These are phyloP conservation scores for Parastagonospora avenae DNA, from an alignment of 2,329 filamentous ascomycete genomes.

Conservation along the genomic window DNA sequence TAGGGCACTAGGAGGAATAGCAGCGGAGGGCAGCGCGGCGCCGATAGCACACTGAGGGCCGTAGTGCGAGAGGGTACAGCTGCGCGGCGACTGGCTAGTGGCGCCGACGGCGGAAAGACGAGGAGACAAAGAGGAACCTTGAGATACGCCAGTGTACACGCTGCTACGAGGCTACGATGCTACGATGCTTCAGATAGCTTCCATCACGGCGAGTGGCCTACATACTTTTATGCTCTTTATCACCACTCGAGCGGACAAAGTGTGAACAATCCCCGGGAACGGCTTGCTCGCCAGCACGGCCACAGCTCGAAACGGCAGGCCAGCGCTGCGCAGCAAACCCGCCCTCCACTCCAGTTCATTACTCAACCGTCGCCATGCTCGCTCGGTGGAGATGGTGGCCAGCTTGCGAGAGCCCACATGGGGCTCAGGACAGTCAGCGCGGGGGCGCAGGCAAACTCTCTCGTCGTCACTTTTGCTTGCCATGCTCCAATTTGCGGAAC, in stretches of 20 bases:
- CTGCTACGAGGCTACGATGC: too few species aligned
- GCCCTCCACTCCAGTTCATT: slow-evolving; percentile 9
- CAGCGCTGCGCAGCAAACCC: slow-evolving; percentile 13
- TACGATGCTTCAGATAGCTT: slow-evolving; percentile 3
- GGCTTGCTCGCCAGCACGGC: slow-evolving; percentile 25
- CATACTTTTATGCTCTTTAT: slow-evolving; percentile 23
- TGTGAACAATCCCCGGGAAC: slow-evolving; percentile 23
- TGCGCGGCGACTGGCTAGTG: neutral
- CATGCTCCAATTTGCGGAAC: neutral
- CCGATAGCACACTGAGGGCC: neutral
- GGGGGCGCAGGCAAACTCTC: too few species aligned
- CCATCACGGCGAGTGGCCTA: slow-evolving; percentile 6
- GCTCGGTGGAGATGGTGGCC: too few species aligned
- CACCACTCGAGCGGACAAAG: slow-evolving; percentile 7
- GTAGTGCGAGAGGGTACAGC: neutral
- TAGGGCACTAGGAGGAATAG: slow-evolving; percentile 6
- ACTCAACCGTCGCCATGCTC: slow-evolving; percentile 2
- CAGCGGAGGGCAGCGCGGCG: slow-evolving; percentile 16
- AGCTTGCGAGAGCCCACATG: too few species aligned
- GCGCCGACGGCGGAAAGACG: slow-evolving; percentile 18
- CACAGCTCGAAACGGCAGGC: slow-evolving; percentile 29
- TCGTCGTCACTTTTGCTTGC: too few species aligned
- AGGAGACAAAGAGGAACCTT: slow-evolving; percentile 19
- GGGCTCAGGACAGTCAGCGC: too few species aligned
- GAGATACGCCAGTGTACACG: slow-evolving; percentile 6